Base-by-base conservation (phyloP, 1,284 basidiomycete species). In the Pisolithus thermaeus region DNA sequence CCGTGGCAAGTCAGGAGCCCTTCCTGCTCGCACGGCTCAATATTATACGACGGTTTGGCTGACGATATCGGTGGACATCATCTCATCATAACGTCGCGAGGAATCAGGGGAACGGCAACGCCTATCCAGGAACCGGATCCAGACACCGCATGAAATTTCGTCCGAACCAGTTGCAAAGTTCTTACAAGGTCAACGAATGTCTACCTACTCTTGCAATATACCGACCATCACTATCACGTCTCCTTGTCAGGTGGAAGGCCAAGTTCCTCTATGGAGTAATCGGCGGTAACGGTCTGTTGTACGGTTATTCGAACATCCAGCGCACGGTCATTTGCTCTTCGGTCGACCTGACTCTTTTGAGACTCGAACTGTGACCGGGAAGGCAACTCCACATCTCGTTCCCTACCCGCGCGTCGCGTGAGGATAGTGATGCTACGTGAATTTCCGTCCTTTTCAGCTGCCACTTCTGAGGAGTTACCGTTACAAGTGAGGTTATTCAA, bases 371-470 rank as follows among this genome's bases (percentile, higher is more conserved):
- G 59, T 18, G 59, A 62, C 38, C 61, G 63, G 28, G 68, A 41
- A 40, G 55, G 64, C 16, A 49, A 25, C 2, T 62, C 40, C 7
- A 57, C 42, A 16, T 56, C 51, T 20, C 55, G 67, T 30, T 46
- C 50, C 23, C 42, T 55, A 1, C 52, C 54, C 16, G 50, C 12
- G 2, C 59, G 63, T 11, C 56, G 56, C 0, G 62, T 56, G 32
- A 67, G 41, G 44, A 67, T 58, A 3, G n/a, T 28, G 42, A 65
- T 64, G 47, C 65, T 68, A 20, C 68, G 64, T n/a, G 68, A 58
- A 32, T 54, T 59, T 25, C 53, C 47, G 2, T 52, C 7, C 23
- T 67, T 61, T 22, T 65, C 65, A 27, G 62, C 60, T 4, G 28
- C n/a, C 27, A 69, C 55, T 53, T 65, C 64, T 65, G 36, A 12